phyloP scores from a whole-genome alignment of 2,329 filamentous ascomycete genomes.

The Aureobasidium melanogenum region DNA sequence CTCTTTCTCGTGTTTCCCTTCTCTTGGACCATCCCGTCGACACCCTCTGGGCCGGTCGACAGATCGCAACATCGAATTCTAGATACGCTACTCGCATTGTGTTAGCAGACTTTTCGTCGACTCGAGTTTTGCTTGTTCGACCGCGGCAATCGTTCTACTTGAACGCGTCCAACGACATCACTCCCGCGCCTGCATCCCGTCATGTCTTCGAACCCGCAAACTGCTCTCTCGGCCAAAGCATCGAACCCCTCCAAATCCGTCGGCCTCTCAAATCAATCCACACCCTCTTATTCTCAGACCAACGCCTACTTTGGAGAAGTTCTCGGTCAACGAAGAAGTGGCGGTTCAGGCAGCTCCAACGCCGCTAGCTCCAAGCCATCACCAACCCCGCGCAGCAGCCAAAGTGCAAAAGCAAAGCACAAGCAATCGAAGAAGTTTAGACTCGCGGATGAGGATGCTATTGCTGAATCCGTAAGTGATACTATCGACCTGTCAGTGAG shows the following conservation, averaged over 20 bases:
- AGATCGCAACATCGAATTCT: background rate
- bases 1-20: constrained; percentile 5
- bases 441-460: constrained; percentile 72
- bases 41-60: constrained; percentile 14
- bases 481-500: constrained; percentile 14
- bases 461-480: constrained; percentile 65
- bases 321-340: constrained; percentile 35
- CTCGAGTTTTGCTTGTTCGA: constrained; percentile 7
- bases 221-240: constrained; percentile 23
- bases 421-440: constrained; percentile 68
- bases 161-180: constrained; percentile 13
- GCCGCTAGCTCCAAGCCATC: constrained; percentile 30
- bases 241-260: constrained; percentile 33
- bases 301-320: constrained; percentile 35
- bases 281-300: constrained; percentile 36
- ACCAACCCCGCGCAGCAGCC: constrained; percentile 60
- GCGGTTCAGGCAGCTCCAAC: constrained; percentile 29
- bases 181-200: constrained; percentile 1
- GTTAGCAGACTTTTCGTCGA: background rate
- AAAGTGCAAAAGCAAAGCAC: constrained; percentile 72
- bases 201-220: constrained; percentile 38
- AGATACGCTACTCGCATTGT: background rate
- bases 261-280: constrained; percentile 29
- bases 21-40: constrained; percentile 12
- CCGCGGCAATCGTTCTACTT: background rate